phyloP scores from a whole-genome alignment of 2,329 filamentous ascomycete genomes.

The Hypoxylon sp. region DNA sequence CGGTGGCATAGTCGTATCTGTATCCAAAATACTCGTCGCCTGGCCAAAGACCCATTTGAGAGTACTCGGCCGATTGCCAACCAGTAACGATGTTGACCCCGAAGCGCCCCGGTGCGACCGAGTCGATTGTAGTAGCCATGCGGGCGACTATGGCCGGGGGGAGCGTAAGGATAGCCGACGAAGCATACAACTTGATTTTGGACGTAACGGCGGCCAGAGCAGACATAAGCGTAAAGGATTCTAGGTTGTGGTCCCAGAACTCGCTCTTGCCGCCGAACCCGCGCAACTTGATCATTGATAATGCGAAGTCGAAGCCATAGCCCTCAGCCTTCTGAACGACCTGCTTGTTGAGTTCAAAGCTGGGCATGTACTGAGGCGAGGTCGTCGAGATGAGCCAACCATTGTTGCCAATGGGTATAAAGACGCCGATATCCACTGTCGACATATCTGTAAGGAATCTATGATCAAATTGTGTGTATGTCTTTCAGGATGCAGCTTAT shows the following conservation, averaged over 20 bases:
- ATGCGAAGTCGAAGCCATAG: conserved; percentile 51
- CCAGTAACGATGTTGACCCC: conserved; percentile 53
- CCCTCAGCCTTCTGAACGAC: conserved; percentile 50
- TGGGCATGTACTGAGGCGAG: conserved; percentile 51
- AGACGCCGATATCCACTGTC: conserved; percentile 46
- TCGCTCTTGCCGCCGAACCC: conserved; percentile 52
- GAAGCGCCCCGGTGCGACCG: conserved; percentile 51
- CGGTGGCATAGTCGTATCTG: conserved; percentile 52
- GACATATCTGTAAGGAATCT: conserved; percentile 32
- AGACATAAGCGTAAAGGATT: conserved; percentile 53
- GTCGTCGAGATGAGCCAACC: conserved; percentile 52
- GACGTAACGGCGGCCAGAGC: conserved; percentile 52
- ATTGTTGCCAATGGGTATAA: conserved; percentile 52
- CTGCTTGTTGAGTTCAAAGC: conserved; percentile 51
- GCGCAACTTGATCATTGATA: conserved; percentile 52
- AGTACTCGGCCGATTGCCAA: conserved; percentile 53
- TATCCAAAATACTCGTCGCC: conserved; percentile 49
- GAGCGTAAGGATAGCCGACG: conserved; percentile 50
- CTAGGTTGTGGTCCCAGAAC: conserved; percentile 53
- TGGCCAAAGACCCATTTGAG: conserved; percentile 53
- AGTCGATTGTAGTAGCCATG: conserved; percentile 52
- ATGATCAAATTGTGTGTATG: conserved; percentile 3
- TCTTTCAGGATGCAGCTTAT: neutral
- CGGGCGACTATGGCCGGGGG: conserved; percentile 50
- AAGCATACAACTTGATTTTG: conserved; percentile 52